These are phyloP conservation scores for Magnolia sinica DNA, from an alignment of 164 flowering plant genomes.

Conservation along the genomic window DNA sequence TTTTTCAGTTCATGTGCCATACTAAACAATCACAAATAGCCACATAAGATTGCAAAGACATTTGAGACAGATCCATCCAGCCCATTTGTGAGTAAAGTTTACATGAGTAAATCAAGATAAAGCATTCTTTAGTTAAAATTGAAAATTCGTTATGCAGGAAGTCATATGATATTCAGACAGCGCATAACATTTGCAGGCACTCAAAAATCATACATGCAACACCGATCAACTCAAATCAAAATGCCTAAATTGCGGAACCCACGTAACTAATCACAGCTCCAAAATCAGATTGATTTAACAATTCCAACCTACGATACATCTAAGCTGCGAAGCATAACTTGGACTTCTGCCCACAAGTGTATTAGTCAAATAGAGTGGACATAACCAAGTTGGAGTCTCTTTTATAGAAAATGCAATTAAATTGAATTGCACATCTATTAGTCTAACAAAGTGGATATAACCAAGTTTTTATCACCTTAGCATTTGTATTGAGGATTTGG, in stretches of 20 bases:
- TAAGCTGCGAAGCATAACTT: too few relatives aligned
- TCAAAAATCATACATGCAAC: background rate
- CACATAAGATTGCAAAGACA: background rate
- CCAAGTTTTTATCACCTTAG: too few relatives aligned
- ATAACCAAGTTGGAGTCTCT: background rate
- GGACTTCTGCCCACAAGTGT: too few relatives aligned
- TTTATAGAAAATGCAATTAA: background rate
- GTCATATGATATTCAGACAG: background rate
- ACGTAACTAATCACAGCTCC: background rate
- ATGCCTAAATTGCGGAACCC: background rate
- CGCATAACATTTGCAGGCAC: background rate
- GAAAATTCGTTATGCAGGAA: background rate
- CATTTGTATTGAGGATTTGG: too few relatives aligned
- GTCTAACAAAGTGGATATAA: background rate
- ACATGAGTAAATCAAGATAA: too few relatives aligned
- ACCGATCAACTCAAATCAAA: background rate
- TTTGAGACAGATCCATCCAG: background rate
- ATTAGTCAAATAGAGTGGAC: background rate
- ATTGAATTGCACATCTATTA: background rate
- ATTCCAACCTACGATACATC: too few relatives aligned
- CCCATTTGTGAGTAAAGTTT: background rate
- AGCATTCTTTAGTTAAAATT: background rate
- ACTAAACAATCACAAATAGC: background rate
- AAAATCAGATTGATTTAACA: too few relatives aligned
- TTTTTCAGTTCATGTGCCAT: background rate